Conservation (phyloP, 345 rosid species). For the Mallotus nudiflorus region DNA sequence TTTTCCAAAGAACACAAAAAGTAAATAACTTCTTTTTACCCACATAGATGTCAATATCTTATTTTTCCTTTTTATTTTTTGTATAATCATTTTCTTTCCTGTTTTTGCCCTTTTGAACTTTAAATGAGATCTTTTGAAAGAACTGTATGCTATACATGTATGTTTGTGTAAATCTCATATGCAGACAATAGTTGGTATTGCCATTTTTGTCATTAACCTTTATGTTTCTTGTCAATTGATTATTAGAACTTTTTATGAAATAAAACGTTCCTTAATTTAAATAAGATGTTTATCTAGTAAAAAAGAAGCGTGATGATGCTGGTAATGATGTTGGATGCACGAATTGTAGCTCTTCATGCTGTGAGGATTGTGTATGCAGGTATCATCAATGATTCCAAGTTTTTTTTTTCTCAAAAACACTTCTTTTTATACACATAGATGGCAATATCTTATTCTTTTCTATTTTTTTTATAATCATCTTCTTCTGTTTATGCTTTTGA, state of each 20-base stretch:
- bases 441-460: background rate
- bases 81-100: no score
- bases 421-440: background rate
- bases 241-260: background rate
- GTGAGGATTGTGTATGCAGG: slow-evolving; percentile 92
- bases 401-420: background rate
- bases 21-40: no score
- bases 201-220: background rate
- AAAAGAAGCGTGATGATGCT: slow-evolving; percentile 72
- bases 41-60: no score
- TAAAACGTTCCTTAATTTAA: slow-evolving; percentile 40
- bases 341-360: slow-evolving; percentile 68
- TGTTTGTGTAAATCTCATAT: background rate
- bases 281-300: slow-evolving; percentile 79
- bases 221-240: background rate
- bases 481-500: background rate
- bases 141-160: no score
- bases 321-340: slow-evolving; percentile 83
- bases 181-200: background rate
- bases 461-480: background rate
- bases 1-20: no score
- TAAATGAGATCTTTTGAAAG: no score
- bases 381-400: slow-evolving; percentile 19
- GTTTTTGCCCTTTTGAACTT: no score
- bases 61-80: no score